Base-by-base conservation (phyloP, 257 asterid genomes). In the Solanum chilense region DNA sequence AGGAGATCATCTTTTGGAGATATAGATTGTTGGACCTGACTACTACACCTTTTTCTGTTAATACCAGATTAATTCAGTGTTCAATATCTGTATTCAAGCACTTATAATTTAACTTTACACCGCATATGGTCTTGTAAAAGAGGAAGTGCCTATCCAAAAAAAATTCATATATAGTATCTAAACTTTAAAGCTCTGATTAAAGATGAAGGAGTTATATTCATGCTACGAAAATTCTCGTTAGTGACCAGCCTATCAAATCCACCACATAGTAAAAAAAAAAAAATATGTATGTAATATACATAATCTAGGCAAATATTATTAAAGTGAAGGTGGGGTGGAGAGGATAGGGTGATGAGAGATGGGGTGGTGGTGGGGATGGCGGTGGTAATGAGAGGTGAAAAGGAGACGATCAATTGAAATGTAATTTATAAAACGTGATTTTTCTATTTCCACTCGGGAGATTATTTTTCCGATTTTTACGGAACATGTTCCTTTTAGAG, bases 91-190 rank as follows among this genome's bases (percentile, higher is more conserved):
- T 5, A 15, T 69, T 69, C 13, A 15, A 69, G 3, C 2, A 1
- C 23, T 29, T 29, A 29, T 14, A 69, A 69, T 69, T 1, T 0
- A 10, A 1, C 7, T 69, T 31, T 1, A 1, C 7, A 15, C 8
- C 2, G 1, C 0, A 1, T 31, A 14, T 31, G 0, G 3, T 31
- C 12, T 4, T 1, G 0, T 64, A 69, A 1, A 20, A 37, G 39
- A 1, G 3, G 1, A 62, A 62, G 27, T 5, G 5, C 1, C 70
- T 62, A n/a, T 4, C 7, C 7, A 37, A 37, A 37, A 37, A 35
- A 37, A 37, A 1, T 1, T 37, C 41, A 69, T 31, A 7, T 6
- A 31, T n/a, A 1, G 1, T 68, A 1, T 12, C 14, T 8, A 68
- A 27, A 7, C 2, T 1, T 29, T 5, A 69, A 29, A 69, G 12